Conservation (phyloP, 2,329 filamentous ascomycete species). For the Aphanocladium album region DNA sequence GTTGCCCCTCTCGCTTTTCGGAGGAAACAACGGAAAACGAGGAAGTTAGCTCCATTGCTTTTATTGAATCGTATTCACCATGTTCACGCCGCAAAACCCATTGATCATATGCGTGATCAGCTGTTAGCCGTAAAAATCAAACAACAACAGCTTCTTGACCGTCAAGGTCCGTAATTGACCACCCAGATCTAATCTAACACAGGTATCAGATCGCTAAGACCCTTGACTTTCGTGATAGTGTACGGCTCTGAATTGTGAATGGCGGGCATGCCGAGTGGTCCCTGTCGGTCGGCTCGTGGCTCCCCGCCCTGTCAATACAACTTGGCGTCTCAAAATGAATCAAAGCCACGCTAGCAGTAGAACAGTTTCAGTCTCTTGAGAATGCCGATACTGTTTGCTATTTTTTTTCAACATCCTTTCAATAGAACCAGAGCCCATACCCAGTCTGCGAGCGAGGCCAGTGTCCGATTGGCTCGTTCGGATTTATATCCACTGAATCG, state of each 20-base stretch:
- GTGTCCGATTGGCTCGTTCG: not conserved
- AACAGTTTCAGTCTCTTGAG: no score
- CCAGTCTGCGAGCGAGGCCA: not conserved
- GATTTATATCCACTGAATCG: not conserved
- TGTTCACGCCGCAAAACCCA: no score
- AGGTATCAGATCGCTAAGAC: not conserved
- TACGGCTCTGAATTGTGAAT: constrained; percentile 3
- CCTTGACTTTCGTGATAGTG: not conserved
- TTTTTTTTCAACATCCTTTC: no score
- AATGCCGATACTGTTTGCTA: no score
- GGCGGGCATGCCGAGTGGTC: not conserved
- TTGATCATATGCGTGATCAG: no score
- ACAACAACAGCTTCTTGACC: no score
- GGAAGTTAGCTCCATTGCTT: not conserved
- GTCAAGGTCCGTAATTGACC: no score
- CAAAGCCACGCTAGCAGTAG: no score
- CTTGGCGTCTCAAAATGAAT: not conserved
- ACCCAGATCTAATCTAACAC: not conserved
- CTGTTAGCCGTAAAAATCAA: no score
- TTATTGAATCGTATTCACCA: no score
- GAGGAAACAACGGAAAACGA: not conserved
- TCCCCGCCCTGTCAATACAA: not conserved
- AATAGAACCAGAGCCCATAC: not conserved
- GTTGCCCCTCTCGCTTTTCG: not conserved
- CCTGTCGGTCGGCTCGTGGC: not conserved